Base-by-base conservation (phyloP, 2,329 filamentous ascomycete genomes). In the Pestalotiopsis sp. region DNA sequence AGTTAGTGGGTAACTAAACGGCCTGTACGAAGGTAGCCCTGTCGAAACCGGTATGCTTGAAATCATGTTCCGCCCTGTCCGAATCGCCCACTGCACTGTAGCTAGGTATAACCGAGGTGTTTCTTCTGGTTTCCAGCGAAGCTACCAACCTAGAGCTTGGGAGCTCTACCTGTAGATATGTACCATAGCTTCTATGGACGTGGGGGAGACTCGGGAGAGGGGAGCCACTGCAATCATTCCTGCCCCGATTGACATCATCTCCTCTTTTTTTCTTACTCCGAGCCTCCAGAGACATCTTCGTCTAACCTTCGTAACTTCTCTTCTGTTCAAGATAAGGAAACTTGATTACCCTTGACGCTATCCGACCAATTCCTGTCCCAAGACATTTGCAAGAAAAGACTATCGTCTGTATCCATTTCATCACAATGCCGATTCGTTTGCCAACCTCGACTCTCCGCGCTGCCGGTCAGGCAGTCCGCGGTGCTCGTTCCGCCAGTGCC, bases 391-490 rank as follows among this genome's bases (percentile, higher is more conserved):
- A 25, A 17, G n/a, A 20, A 52, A 52, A 52, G 7, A n/a, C 11
- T n/a, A 4, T n/a, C 17, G 14, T 52, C 45, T 27, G 17, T 65
- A 20, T 4, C 27, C 14, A 20, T 36, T 38, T 39, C 39, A 41
- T 39, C 45, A 68, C n/a, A 36, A 71, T 68, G 58, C 60, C 65
- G 45, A 38, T 61, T 62, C 65, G 63, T 62, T 64, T 61, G 56
- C 23, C 66, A 23, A 67, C 64, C 23, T 68, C 57, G 3, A 61
- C n/a, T 66, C 64, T 64, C 49, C 63, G 69, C 27, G 52, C 69
- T 12, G 69, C 64, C 61, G 59, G 69, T 64, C 69, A 65, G 17
- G 64, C 61, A 45, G 69, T 56, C 45, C 67, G 66, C n/a, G 64
- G 64, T 36, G 57, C 68, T 36, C 66, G 67, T 31, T 60, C 69